phyloP scores from a whole-genome alignment of 306 rosid species.

The Inga leiocalycina region DNA sequence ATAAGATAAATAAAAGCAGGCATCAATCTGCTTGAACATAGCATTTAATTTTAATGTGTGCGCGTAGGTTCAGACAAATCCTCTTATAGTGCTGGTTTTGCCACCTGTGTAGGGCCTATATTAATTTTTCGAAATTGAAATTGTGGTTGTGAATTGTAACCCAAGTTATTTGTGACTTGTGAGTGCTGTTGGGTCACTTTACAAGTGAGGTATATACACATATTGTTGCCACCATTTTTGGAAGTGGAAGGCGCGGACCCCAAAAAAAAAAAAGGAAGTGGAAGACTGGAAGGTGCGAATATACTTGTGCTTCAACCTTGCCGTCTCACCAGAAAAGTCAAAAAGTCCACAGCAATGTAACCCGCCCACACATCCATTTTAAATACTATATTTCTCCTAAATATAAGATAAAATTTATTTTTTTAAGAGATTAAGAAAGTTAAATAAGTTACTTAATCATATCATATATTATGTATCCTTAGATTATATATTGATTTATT shows the following conservation, averaged over 20 bases:
- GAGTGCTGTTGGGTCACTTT: background rate
- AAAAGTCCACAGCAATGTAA: background rate
- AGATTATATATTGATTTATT: no score
- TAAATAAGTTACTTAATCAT: no score
- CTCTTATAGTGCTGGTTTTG: background rate
- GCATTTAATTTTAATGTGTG: background rate
- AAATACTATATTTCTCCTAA: no score
- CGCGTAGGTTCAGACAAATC: background rate
- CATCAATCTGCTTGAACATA: background rate
- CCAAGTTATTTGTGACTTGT: background rate
- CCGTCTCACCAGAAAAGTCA: constrained; percentile 32
- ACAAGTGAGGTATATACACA: background rate
- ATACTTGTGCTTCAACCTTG: background rate
- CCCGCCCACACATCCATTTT: background rate
- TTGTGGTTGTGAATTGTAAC: background rate
- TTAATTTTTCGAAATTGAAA: background rate
- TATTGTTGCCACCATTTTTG: background rate
- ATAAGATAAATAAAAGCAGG: background rate
- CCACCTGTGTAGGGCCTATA: background rate
- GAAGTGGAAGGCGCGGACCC: background rate
- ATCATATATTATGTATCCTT: no score
- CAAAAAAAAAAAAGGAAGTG: no score
- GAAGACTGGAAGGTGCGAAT: background rate
- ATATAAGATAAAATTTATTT: no score
- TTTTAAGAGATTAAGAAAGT: no score